phyloP scores from a whole-genome alignment of 805 yeast species.

The Saccharomycopsis selenospora region DNA sequence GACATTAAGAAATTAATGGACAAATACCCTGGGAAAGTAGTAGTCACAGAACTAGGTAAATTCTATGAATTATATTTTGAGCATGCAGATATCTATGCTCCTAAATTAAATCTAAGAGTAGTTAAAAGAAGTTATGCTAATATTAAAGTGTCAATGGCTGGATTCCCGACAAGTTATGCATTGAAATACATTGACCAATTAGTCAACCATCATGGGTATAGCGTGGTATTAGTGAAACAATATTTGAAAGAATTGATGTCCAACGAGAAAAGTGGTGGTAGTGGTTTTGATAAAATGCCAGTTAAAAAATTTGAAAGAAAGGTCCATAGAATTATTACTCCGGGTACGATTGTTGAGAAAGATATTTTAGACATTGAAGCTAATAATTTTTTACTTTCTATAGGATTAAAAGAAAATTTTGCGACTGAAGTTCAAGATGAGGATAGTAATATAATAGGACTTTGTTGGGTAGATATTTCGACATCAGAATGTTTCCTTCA shows the following conservation, averaged over 20 bases:
- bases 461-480: conserved; percentile 86
- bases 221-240: conserved; percentile 83
- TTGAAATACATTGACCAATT: conserved; percentile 67
- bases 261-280: conserved; percentile 22
- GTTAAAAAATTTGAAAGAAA: conserved; percentile 50
- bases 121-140: conserved; percentile 45
- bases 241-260: conserved; percentile 24
- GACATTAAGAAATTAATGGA: conserved; percentile 36
- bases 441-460: conserved; percentile 48
- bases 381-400: conserved; percentile 63
- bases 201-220: conserved; percentile 60
- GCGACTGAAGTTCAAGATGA: conserved; percentile 32
- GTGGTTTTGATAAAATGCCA: background rate
- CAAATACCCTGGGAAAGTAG: conserved; percentile 44
- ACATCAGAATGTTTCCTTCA: conserved; percentile 74
- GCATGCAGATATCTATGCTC: conserved; percentile 72
- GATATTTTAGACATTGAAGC: conserved; percentile 65
- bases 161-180: conserved; percentile 71
- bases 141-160: conserved; percentile 67
- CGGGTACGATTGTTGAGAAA: conserved; percentile 90
- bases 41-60: conserved; percentile 76
- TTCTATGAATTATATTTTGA: conserved; percentile 86
- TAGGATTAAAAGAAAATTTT: conserved; percentile 50
- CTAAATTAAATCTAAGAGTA: conserved; percentile 62
- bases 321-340: conserved; percentile 75